These are phyloP conservation scores for Neoascochyta sp. DNA, from an alignment of 2,329 filamentous ascomycete species.

Conservation along the genomic window DNA sequence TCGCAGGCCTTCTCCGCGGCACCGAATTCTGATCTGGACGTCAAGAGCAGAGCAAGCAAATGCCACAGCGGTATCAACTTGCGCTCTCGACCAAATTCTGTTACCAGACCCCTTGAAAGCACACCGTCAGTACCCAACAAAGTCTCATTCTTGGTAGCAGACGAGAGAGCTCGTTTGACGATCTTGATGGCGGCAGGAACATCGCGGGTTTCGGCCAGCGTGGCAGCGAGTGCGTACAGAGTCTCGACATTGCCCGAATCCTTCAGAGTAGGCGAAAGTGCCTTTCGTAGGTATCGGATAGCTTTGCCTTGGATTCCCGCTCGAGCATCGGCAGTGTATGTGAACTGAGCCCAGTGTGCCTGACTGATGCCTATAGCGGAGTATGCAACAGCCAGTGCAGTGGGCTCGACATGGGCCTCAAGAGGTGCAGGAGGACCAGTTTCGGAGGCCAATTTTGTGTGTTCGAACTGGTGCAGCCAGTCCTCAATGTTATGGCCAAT, in stretches of 20 bases:
- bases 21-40: slow-evolving; percentile 77
- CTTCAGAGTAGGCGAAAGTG: slow-evolving; percentile 64
- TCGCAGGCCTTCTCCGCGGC: slow-evolving; percentile 81
- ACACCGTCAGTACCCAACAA: slow-evolving; percentile 32
- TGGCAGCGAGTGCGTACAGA: slow-evolving; percentile 74
- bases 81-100: slow-evolving; percentile 51
- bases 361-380: slow-evolving; percentile 81
- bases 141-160: slow-evolving; percentile 41
- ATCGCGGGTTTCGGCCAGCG: slow-evolving; percentile 85
- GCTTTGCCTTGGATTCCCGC: slow-evolving; percentile 73
- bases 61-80: slow-evolving; percentile 84
- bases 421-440: slow-evolving; percentile 31
- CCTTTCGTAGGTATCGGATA: slow-evolving; percentile 69
- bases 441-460: slow-evolving; percentile 23
- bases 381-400: slow-evolving; percentile 63
- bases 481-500: slow-evolving; percentile 69
- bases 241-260: slow-evolving; percentile 68
- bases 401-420: slow-evolving; percentile 51
- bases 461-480: slow-evolving; percentile 61
- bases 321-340: slow-evolving; percentile 68
- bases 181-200: slow-evolving; percentile 76
- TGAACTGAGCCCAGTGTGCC: slow-evolving; percentile 81
- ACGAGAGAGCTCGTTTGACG: slow-evolving; percentile 70
- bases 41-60: slow-evolving; percentile 78
- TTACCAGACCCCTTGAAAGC: slow-evolving; percentile 21